Evolutionary conservation across 345 rosid species (phyloP).

Genomic region (Bruguiera sexangula): DNA sequence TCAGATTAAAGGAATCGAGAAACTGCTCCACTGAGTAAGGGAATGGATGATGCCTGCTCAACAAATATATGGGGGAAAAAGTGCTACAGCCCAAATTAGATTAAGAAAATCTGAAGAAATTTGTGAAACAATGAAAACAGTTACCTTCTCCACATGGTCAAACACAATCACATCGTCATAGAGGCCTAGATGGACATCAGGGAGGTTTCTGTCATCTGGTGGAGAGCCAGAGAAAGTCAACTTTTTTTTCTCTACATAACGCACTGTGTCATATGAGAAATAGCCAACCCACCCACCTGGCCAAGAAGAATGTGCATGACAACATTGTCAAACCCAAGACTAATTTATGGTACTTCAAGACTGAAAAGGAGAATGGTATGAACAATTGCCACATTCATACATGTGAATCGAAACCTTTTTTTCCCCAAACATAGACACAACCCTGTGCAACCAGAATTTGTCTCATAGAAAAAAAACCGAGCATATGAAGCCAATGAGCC

Average conservation of each 20-base stretch:
- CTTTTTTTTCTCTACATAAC: constrained; percentile 85
- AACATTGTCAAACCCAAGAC: background rate
- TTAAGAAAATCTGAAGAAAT: background rate
- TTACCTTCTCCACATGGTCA: constrained; percentile 90
- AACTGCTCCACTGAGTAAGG: background rate
- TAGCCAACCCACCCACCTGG: constrained; percentile 98
- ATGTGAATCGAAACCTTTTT: background rate
- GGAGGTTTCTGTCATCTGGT: constrained; percentile 80
- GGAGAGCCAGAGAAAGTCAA: constrained; percentile 72
- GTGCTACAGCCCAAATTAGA: background rate
- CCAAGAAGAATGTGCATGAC: constrained; percentile 12
- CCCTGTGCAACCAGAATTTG: background rate
- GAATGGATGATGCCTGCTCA: background rate
- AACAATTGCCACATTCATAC: too few relatives aligned
- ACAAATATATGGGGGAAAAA: background rate
- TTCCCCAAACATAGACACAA: background rate
- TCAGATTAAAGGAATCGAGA: too few relatives aligned
- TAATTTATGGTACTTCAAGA: background rate
- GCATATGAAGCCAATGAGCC: background rate
- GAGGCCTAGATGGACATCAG: constrained; percentile 93
- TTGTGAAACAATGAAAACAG: constrained; percentile 1
- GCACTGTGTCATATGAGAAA: constrained; percentile 90
- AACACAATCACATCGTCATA: constrained; percentile 82
- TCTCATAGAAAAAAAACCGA: background rate
- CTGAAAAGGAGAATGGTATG: background rate